Conservation (phyloP, 2,329 filamentous ascomycete species). For the Aureobasidium subglaciale region DNA sequence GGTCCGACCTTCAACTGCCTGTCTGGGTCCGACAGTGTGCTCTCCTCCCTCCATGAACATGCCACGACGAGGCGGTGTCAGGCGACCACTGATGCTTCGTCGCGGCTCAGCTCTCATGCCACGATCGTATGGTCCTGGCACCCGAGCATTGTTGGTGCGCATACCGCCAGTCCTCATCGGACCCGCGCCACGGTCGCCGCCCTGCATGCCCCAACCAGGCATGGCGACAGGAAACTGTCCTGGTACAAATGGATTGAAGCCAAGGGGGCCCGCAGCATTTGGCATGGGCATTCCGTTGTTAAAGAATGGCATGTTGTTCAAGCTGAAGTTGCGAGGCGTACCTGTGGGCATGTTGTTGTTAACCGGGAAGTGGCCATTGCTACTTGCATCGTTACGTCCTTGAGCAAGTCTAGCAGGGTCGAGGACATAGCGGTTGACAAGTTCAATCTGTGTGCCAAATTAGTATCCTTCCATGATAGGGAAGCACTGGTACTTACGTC, state of each 20-base stretch:
- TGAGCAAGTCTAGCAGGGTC: conserved; percentile 93
- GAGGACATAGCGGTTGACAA: conserved; percentile 90
- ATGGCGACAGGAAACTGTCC: conserved; percentile 15
- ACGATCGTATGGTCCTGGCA: conserved; percentile 26
- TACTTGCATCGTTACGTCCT: conserved; percentile 86
- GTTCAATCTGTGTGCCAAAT: conserved; percentile 57
- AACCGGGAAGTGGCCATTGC: conserved; percentile 89
- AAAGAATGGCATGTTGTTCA: conserved; percentile 43
- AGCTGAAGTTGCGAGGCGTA: conserved; percentile 85
- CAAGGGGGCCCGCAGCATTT: conserved; percentile 1
- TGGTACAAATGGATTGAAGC: conserved; percentile 17
- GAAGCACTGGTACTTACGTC: conserved; percentile 59
- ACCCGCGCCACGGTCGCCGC: conserved; percentile 31
- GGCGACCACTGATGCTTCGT: conserved; percentile 39
- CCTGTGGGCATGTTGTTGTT: conserved; percentile 59
- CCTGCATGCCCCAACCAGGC: conserved; percentile 23
- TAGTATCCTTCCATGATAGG: neutral
- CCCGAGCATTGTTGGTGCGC: conserved; percentile 24
- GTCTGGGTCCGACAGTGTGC: conserved; percentile 69
- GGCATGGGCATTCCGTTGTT: conserved; percentile 12
- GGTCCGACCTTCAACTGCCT: conserved; percentile 86
- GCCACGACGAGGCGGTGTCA: conserved; percentile 43
- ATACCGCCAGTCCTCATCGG: conserved; percentile 33
- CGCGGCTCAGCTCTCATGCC: conserved; percentile 55
- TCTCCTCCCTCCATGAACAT: conserved; percentile 70